Evolutionary conservation across 2,329 filamentous ascomycete genomes (phyloP).

Genomic region (Cercospora sp.): DNA sequence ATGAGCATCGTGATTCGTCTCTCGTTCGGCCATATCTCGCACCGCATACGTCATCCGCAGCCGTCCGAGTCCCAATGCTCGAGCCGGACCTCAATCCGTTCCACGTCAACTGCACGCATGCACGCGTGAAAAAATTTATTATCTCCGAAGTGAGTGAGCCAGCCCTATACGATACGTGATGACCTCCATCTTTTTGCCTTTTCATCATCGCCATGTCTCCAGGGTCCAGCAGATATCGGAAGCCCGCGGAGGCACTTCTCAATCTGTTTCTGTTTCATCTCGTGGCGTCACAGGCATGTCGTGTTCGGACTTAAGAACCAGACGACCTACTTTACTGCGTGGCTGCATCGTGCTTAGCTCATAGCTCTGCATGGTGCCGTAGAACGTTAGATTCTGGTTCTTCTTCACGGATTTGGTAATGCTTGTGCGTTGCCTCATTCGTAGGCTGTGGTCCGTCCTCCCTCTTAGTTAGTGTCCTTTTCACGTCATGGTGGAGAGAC

Average conservation of each 20-base stretch:
- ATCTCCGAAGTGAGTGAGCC: neutral
- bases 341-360: constrained; percentile 3
- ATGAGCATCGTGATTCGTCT: neutral
- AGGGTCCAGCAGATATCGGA: neutral
- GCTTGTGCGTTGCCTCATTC: neutral
- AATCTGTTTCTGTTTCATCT: neutral
- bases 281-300: neutral
- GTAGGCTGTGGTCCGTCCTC: neutral
- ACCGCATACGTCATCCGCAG: neutral
- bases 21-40: neutral
- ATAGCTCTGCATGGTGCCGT: neutral
- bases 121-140: neutral
- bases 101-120: neutral
- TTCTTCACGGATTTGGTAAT: neutral
- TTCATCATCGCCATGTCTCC: neutral
- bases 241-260: neutral
- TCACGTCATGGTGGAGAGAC: neutral
- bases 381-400: neutral
- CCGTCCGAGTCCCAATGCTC: neutral
- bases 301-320: neutral
- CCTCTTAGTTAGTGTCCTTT: neutral
- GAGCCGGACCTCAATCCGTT: neutral
- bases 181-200: neutral
- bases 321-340: neutral
- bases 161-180: neutral